A percentile compares a stretch with the other conserved stretches of the same genome.
Evolutionary conservation across 169 alveolate genomes (phyloP).

Genomic region (Babesia caballi): DNA sequence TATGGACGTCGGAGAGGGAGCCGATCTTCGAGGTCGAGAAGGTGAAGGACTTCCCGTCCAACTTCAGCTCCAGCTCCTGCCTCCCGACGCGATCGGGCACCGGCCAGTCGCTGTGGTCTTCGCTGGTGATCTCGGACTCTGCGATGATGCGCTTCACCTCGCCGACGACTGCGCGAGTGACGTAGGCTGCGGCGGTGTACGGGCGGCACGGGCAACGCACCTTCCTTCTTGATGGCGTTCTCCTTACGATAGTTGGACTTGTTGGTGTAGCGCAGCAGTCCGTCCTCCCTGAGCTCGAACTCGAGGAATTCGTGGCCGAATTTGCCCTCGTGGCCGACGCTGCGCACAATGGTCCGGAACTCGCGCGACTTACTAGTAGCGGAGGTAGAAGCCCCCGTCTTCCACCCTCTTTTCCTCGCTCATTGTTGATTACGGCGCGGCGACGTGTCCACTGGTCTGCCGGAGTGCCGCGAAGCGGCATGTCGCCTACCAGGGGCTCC

Average conservation of each 20-base stretch:
- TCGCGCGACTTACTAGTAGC: slow-evolving; percentile 58
- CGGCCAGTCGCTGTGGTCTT: slow-evolving; percentile 94
- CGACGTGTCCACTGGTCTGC: too few relatives aligned
- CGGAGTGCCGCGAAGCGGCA: too few relatives aligned
- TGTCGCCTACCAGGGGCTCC: too few relatives aligned
- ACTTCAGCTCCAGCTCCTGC: slow-evolving; percentile 93
- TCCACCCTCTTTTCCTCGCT: slow-evolving; percentile 23
- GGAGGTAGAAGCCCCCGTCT: slow-evolving; percentile 53
- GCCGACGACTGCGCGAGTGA: slow-evolving; percentile 75
- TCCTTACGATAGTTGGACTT: slow-evolving; percentile 93
- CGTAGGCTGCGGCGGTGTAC: slow-evolving; percentile 65
- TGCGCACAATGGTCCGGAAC: not conserved
- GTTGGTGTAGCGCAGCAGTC: slow-evolving; percentile 94
- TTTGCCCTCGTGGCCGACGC: slow-evolving; percentile 80
- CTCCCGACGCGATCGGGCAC: slow-evolving; percentile 93
- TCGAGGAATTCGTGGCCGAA: slow-evolving; percentile 98
- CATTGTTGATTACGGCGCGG: too few relatives aligned
- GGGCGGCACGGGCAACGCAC: slow-evolving; percentile 42
- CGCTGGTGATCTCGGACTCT: slow-evolving; percentile 88
- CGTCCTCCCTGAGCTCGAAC: slow-evolving; percentile 91
- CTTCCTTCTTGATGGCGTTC: slow-evolving; percentile 92
- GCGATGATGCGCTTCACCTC: slow-evolving; percentile 86
- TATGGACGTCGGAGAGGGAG: slow-evolving; percentile 87
- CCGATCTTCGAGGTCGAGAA: slow-evolving; percentile 91
- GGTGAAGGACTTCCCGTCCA: slow-evolving; percentile 80